Evolutionary conservation across 2,329 filamentous ascomycete species (phyloP).

Genomic region (Botryosphaeria dothidea): DNA sequence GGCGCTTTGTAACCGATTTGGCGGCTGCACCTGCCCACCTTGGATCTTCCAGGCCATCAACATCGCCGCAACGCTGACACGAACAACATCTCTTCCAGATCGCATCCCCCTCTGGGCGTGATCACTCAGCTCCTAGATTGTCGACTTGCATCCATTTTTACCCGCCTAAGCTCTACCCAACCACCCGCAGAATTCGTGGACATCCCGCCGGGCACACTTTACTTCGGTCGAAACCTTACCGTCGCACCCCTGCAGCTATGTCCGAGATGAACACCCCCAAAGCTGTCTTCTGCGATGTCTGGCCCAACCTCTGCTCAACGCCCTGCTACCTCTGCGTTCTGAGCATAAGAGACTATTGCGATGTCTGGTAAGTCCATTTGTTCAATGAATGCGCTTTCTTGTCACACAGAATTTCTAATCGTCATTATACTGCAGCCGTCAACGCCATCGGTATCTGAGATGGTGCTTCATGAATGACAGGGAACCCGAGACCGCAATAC

Average conservation of each 20-base stretch:
- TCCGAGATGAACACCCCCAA: not conserved
- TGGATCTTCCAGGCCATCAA: too few species aligned
- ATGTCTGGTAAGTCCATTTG: not conserved
- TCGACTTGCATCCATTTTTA: too few species aligned
- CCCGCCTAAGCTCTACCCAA: too few species aligned
- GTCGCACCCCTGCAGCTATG: not conserved
- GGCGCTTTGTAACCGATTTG: too few species aligned
- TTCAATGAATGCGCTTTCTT: not conserved
- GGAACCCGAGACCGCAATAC: not conserved
- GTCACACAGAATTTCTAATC: not conserved
- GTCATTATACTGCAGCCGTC: not conserved
- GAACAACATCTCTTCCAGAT: too few species aligned
- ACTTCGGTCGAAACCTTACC: too few species aligned
- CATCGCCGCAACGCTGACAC: too few species aligned
- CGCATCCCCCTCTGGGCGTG: too few species aligned
- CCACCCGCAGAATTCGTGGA: too few species aligned
- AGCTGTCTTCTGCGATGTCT: not conserved
- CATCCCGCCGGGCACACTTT: too few species aligned
- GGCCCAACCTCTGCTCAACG: not conserved
- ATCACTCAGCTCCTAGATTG: too few species aligned
- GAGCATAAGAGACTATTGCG: not conserved
- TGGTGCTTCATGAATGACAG: not conserved
- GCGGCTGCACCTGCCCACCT: too few species aligned
- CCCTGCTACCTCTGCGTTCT: not conserved
- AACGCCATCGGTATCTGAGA: not conserved